Evolutionary conservation across 176 grass and related monocot species (phyloP).

Genomic region (Hordeum marinum): DNA sequence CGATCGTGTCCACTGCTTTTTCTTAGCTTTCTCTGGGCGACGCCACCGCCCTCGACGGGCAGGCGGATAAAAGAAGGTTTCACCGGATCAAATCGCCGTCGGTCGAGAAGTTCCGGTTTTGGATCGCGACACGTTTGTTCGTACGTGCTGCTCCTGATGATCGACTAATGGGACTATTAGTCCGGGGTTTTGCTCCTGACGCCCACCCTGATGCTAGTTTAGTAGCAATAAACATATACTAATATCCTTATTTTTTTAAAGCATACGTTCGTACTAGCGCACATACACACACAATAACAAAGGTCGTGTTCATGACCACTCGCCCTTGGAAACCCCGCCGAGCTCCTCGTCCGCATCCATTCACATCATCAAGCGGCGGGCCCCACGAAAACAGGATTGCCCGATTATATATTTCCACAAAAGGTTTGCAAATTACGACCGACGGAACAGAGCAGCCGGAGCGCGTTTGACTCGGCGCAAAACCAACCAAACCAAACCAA

Average conservation of each 20-base stretch:
- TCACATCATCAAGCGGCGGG: background rate
- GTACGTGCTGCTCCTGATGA: no score
- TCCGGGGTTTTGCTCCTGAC: background rate
- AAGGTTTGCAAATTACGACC: background rate
- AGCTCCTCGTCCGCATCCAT: background rate
- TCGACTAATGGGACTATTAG: background rate
- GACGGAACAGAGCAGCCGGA: background rate
- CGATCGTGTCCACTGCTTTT: background rate
- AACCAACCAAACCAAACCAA: background rate
- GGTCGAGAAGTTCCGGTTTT: background rate
- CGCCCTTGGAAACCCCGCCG: background rate
- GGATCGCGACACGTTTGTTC: slow-evolving; percentile 2
- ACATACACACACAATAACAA: no score
- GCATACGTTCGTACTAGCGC: no score
- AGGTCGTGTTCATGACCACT: background rate
- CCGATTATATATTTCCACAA: background rate
- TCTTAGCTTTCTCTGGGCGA: background rate
- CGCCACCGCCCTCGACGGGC: background rate
- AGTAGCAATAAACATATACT: no score
- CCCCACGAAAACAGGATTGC: background rate
- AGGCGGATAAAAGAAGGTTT: background rate
- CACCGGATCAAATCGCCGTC: background rate
- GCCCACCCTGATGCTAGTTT: background rate
- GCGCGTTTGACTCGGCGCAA: background rate
- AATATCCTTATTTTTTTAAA: no score